Evolutionary conservation across 2,329 filamentous ascomycete genomes (phyloP).

Genomic region (Microthyrium microscopicum): DNA sequence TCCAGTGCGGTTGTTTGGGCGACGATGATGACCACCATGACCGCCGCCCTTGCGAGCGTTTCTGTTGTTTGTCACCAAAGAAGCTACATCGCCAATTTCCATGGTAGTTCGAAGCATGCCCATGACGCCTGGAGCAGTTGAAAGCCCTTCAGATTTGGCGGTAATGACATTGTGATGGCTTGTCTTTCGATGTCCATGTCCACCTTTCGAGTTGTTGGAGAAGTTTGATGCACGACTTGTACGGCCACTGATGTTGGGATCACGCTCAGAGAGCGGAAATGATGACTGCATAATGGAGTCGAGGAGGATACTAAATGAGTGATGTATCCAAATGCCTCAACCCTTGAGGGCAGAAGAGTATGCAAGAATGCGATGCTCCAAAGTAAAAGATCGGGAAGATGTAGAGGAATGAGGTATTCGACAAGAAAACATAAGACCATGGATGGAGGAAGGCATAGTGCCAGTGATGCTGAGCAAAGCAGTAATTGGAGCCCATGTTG

Average conservation of each 20-base stretch:
- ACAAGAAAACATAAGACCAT: too few species aligned
- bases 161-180: slow-evolving; percentile 9
- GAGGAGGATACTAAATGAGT: too few species aligned
- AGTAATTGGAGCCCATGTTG: too few species aligned
- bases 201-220: slow-evolving; percentile 21
- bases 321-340: too few species aligned
- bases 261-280: slow-evolving; percentile 28
- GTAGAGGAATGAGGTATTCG: too few species aligned
- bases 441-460: too few species aligned
- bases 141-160: slow-evolving; percentile 17
- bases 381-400: too few species aligned
- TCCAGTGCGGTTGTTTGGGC: slow-evolving; percentile 13
- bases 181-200: slow-evolving; percentile 15
- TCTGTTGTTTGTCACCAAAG: slow-evolving; percentile 3
- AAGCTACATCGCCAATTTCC: slow-evolving; percentile 21
- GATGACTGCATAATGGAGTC: too few species aligned
- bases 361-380: too few species aligned
- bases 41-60: slow-evolving; percentile 3
- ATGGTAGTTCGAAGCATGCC: slow-evolving; percentile 34
- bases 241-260: slow-evolving; percentile 28
- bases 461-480: too few species aligned
- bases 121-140: slow-evolving; percentile 24
- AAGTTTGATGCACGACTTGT: slow-evolving; percentile 30
- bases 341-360: too few species aligned
- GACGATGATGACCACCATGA: not conserved